These are phyloP conservation scores for Chrysochromulina tobinii DNA, from an alignment of 78 protist genomes.

Conservation along the genomic window DNA sequence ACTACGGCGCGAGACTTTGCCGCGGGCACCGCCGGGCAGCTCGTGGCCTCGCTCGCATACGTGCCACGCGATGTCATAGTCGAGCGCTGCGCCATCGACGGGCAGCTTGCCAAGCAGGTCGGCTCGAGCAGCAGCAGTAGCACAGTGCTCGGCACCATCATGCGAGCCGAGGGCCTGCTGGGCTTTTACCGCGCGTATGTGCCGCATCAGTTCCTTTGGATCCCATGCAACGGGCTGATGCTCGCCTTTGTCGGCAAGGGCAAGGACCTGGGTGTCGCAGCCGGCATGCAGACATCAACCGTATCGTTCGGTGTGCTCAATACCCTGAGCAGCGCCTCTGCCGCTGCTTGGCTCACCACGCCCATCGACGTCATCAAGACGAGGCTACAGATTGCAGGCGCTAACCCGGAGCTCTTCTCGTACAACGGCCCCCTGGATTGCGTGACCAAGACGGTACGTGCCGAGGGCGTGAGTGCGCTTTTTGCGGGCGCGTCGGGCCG, in stretches of 20 bases:
- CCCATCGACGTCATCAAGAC: too few species aligned
- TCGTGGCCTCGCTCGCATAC: background rate
- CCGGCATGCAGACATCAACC: background rate
- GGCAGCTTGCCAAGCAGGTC: background rate
- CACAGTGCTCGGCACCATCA: background rate
- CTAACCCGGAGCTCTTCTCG: too few species aligned
- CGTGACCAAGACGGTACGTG: too few species aligned
- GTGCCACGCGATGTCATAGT: background rate
- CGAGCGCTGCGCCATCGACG: slow-evolving; percentile 14
- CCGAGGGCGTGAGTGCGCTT: too few species aligned
- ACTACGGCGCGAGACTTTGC: too few species aligned
- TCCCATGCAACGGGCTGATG: background rate
- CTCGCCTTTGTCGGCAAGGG: background rate
- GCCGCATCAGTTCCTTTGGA: background rate
- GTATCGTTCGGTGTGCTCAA: too few species aligned
- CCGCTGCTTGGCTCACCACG: too few species aligned
- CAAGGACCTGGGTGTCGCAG: background rate
- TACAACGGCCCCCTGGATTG: too few species aligned
- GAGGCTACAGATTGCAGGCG: too few species aligned
- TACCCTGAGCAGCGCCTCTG: too few species aligned
- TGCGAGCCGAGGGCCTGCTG: background rate
- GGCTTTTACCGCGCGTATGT: slow-evolving; percentile 2
- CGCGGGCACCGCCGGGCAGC: background rate
- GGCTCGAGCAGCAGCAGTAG: background rate
- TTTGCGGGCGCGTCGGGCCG: too few species aligned